Base-by-base conservation (phyloP, 2,329 filamentous ascomycete species). In the Claviceps purpurea region DNA sequence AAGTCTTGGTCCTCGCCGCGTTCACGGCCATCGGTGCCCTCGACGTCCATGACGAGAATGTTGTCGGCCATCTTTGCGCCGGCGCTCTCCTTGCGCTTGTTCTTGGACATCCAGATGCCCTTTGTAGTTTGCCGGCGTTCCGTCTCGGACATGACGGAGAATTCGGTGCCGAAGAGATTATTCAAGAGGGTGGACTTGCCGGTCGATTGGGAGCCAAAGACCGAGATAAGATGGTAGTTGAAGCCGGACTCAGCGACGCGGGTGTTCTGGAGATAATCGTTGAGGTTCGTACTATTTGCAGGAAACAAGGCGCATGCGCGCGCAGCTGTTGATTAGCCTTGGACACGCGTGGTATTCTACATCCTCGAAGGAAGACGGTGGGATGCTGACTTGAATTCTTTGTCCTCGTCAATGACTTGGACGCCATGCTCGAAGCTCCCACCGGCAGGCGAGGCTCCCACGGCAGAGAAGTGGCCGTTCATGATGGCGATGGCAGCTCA, bases 91-190 rank as follows among this genome's bases (percentile, higher is more conserved):
- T 72, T 69, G 59, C 77, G 76, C 74, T 95, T 95, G 71, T 97
- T 97, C 74, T 95, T 95, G 58, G 90, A 95, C 85, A 98, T 85
- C 93, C 93, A 98, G 66, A 98, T 98, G 65, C 93, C 93, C 75
- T 97, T 98, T 45, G 93, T 98, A 0, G 93, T 98, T 76, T 98
- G 93, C 56, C 89, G 84, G 58, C 93, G 82, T 68, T 96, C 89
- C 56, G 82, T 78, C 76, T 98, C 93, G 61, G 89, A 88, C 93
- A 98, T 98, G 65, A 98, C 91, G 60, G 89, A 91, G 73, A 98
- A 98, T 53, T 90, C 79, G 59, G 93, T 98, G 57, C 89, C 88
- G 67, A 98, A 98, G 53, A 98, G 82, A 70, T 91, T 78, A 73
- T 98, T 98, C 58, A 98, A 82, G 46, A 98, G 78, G 5, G 93